These are phyloP conservation scores for Phanerochaete sordida DNA, from an alignment of 768 basidiomycete species.

Conservation along the genomic window DNA sequence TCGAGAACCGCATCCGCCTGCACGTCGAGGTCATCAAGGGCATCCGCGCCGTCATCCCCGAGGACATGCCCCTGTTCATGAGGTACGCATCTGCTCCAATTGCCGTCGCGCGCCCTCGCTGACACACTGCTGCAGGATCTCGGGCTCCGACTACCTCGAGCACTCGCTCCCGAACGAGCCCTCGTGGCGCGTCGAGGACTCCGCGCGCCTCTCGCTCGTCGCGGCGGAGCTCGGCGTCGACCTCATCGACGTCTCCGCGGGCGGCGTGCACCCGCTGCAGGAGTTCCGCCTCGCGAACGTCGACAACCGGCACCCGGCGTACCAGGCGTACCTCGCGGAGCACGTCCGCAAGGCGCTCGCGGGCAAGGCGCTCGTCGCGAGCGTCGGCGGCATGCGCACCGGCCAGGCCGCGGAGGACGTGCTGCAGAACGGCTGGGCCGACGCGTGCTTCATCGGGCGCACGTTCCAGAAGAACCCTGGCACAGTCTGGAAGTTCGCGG, in stretches of 20 bases:
- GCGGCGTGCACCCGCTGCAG: constrained; percentile 51
- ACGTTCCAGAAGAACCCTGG: constrained; percentile 62
- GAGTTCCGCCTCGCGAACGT: constrained; percentile 34
- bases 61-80: constrained; percentile 62
- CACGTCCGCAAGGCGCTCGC: constrained; percentile 42
- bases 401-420: constrained; percentile 55
- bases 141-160: constrained; percentile 72
- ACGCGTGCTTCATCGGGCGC: constrained; percentile 36
- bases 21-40: constrained; percentile 33
- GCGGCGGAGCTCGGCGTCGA: constrained; percentile 67
- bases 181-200: constrained; percentile 70
- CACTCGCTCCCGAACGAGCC: constrained; percentile 51
- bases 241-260: constrained; percentile 69
- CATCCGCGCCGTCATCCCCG: constrained; percentile 55
- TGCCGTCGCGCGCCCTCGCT: not conserved
- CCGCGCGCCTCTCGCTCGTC: constrained; percentile 51
- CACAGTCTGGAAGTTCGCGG: constrained; percentile 45
- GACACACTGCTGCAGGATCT: constrained; percentile 38
- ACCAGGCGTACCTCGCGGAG: constrained; percentile 15
- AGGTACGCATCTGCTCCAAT: constrained; percentile 39
- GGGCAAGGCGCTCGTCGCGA: constrained; percentile 41
- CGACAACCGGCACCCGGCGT: constrained; percentile 1
- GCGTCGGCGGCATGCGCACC: constrained; percentile 57
- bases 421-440: constrained; percentile 52
- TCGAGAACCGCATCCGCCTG: too few relatives aligned